Evolutionary conservation across 345 rosid species (phyloP).

Genomic region (Cochlearia excelsa): DNA sequence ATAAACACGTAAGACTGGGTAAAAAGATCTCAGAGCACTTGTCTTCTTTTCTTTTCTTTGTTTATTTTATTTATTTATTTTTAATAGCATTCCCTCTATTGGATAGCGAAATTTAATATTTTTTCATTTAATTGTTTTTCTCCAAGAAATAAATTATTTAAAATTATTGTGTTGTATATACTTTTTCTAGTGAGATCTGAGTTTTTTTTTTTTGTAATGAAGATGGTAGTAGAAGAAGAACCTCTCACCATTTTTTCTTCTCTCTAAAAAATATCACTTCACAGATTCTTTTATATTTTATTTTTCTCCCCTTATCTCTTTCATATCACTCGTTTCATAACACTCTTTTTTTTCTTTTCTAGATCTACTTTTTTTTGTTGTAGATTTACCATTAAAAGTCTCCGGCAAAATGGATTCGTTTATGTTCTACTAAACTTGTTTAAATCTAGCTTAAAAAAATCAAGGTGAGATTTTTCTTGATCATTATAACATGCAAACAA

Average conservation of each 20-base stretch:
- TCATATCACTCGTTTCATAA: too few species aligned
- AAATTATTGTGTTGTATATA: constrained; percentile 14
- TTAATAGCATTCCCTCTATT: constrained; percentile 32
- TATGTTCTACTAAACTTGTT: too few species aligned
- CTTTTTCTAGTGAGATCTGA: constrained; percentile 38
- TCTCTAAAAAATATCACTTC: constrained; percentile 26
- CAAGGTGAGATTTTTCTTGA: too few species aligned
- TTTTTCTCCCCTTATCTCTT: not conserved
- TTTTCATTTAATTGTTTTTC: constrained; percentile 16
- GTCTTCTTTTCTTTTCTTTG: constrained; percentile 29
- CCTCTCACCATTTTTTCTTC: constrained; percentile 34
- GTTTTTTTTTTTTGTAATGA: constrained; percentile 24
- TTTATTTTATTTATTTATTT: constrained; percentile 1
- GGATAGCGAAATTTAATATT: constrained; percentile 50
- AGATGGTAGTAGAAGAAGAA: constrained; percentile 42
- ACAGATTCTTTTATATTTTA: constrained; percentile 16
- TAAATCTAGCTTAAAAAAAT: too few species aligned
- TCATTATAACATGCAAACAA: too few species aligned
- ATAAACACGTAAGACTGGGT: constrained; percentile 19
- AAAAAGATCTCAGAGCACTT: too few species aligned
- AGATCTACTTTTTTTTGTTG: constrained; percentile 20
- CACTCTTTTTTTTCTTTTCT: constrained; percentile 24
- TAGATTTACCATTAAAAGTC: too few species aligned
- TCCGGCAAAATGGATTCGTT: too few species aligned
- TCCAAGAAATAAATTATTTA: not conserved